A percentile compares a stretch with the other conserved stretches of the same genome.
Evolutionary conservation across 371 early-diverging fungal species (phyloP).

Genomic region (Mortierella sp.): DNA sequence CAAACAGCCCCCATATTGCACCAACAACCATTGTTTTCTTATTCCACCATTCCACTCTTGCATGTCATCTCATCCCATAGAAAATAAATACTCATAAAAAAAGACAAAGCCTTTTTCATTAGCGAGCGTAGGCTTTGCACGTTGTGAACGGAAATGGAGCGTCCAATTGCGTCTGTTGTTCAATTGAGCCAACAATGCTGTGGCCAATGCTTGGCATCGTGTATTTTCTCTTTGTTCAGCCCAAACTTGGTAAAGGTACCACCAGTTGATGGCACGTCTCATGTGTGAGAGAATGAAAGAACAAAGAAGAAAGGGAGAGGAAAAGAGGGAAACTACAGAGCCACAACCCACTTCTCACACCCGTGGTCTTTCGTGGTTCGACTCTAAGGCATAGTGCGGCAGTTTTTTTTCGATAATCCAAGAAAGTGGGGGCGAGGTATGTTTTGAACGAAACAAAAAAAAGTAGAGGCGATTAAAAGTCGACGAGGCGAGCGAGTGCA

Average conservation of each 20-base stretch:
- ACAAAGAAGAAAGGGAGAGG: too few species aligned
- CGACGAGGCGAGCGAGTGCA: not conserved
- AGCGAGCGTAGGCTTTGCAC: not conserved
- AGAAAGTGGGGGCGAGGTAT: too few species aligned
- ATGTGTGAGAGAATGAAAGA: not conserved
- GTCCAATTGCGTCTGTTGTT: not conserved
- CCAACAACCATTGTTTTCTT: not conserved
- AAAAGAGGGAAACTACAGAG: not conserved
- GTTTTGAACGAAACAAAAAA: not conserved
- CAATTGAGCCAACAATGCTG: not conserved
- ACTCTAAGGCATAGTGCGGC: not conserved
- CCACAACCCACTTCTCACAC: not conserved
- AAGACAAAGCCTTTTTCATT: not conserved
- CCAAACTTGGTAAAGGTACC: not conserved
- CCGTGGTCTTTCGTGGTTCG: not conserved
- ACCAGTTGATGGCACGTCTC: not conserved
- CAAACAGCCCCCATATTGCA: not conserved
- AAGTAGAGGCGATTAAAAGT: not conserved
- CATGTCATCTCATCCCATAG: constrained; percentile 18
- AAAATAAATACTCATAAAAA: constrained; percentile 5
- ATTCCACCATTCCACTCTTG: constrained; percentile 10
- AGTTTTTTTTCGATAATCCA: not conserved
- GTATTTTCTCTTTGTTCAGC: not conserved
- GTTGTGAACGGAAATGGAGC: not conserved
- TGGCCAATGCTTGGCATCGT: constrained; percentile 1